phyloP scores from a whole-genome alignment of 371 early-diverging fungal species.

The Apophysomyces elegans region DNA sequence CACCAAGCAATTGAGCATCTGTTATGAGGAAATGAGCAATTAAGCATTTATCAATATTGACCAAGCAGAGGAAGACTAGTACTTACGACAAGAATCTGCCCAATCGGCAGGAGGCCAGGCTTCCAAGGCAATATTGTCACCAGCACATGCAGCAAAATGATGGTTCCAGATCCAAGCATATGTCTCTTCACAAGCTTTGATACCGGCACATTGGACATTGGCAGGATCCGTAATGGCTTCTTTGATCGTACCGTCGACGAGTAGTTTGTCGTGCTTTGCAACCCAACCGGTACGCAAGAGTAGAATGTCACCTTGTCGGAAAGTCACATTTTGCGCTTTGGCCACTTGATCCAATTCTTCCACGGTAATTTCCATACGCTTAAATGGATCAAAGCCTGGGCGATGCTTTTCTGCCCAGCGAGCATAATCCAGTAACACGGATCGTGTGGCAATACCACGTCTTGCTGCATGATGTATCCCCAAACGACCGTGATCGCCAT shows the following conservation, averaged over 20 bases:
- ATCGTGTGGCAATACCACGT: constrained; percentile 22
- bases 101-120: constrained; percentile 19
- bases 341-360: constrained; percentile 18
- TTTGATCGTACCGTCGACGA: not conserved
- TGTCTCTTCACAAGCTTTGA: constrained; percentile 23
- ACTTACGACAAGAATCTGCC: constrained; percentile 30
- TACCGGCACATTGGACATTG: constrained; percentile 32
- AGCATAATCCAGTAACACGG: constrained; percentile 20
- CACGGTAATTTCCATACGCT: constrained; percentile 16
- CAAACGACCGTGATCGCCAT: constrained; percentile 15
- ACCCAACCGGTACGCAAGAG: constrained; percentile 23
- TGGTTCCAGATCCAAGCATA: constrained; percentile 22
- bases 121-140: constrained; percentile 19
- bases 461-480: constrained; percentile 24
- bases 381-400: constrained; percentile 20
- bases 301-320: constrained; percentile 21
- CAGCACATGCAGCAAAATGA: constrained; percentile 21
- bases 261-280: constrained; percentile 15
- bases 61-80: not conserved
- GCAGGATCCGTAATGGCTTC: not conserved
- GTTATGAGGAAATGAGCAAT: not conserved
- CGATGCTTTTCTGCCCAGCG: constrained; percentile 17
- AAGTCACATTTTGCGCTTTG: constrained; percentile 14
- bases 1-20: constrained; percentile 20
- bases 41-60: constrained; percentile 13